These are phyloP conservation scores for Trichoderma asperellum DNA, from an alignment of 2,329 filamentous ascomycete species.

Conservation along the genomic window DNA sequence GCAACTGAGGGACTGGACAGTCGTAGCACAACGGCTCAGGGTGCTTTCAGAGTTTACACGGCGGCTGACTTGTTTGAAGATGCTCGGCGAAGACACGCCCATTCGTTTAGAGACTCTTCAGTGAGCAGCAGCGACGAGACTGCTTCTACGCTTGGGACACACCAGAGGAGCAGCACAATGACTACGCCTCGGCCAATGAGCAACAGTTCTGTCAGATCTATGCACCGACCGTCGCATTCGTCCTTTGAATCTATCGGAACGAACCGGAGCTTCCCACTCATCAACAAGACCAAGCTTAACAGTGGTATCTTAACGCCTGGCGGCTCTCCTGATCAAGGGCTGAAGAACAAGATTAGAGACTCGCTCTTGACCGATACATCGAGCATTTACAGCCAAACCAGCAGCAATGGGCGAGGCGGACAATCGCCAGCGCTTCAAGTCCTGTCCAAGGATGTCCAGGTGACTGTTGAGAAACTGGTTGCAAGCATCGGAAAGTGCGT, in stretches of 20 bases:
- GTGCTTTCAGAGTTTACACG: conserved; percentile 33
- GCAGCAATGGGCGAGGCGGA: conserved; percentile 34
- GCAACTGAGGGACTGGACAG: conserved; percentile 55
- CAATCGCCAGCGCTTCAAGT: conserved; percentile 50
- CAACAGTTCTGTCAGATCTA: conserved; percentile 42
- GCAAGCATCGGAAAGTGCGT: conserved; percentile 64
- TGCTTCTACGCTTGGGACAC: conserved; percentile 29
- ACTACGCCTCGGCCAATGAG: conserved; percentile 49
- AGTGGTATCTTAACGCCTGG: conserved; percentile 53
- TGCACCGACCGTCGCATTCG: conserved; percentile 60
- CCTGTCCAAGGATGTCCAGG: conserved; percentile 60
- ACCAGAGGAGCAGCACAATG: conserved; percentile 42
- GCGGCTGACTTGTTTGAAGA: conserved; percentile 33
- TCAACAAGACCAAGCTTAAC: conserved; percentile 55
- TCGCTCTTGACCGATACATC: conserved; percentile 54
- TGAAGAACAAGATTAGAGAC: conserved; percentile 51
- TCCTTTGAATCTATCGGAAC: conserved; percentile 63
- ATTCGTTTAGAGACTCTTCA: conserved; percentile 35
- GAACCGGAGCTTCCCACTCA: conserved; percentile 64
- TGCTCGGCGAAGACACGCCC: conserved; percentile 33
- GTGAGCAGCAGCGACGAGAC: conserved; percentile 37
- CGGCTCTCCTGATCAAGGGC: conserved; percentile 54
- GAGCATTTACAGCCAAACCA: conserved; percentile 46
- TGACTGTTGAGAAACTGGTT: conserved; percentile 62
- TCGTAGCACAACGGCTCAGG: conserved; percentile 39